These are phyloP conservation scores for Fragilaria radians DNA, from an alignment of 108 stramenopile genomes.

Conservation along the genomic window DNA sequence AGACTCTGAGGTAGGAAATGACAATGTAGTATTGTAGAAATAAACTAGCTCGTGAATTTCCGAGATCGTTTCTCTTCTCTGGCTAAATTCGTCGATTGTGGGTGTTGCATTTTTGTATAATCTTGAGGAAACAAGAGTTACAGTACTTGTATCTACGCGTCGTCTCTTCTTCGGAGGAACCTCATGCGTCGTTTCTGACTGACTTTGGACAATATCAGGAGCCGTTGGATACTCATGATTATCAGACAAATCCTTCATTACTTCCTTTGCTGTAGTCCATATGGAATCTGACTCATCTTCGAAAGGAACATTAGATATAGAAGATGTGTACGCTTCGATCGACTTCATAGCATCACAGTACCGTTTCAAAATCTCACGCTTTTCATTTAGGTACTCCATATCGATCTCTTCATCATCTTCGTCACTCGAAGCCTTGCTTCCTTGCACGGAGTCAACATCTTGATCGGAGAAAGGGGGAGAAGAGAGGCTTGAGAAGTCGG, in stretches of 20 bases:
- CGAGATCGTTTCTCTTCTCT: no score
- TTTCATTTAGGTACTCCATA: background rate
- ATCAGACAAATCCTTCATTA: background rate
- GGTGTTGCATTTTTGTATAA: background rate
- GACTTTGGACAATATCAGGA: no score
- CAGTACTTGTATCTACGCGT: slow-evolving; percentile 17
- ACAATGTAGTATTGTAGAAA: no score
- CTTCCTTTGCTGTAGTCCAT: background rate
- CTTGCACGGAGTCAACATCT: background rate
- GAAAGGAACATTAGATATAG: background rate
- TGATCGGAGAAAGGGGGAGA: background rate
- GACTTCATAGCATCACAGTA: background rate
- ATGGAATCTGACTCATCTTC: background rate
- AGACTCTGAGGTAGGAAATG: no score
- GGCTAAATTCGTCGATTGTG: no score
- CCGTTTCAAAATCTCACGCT: background rate
- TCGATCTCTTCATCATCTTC: background rate
- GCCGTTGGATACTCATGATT: no score
- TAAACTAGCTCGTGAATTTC: no score
- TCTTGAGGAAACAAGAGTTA: slow-evolving; percentile 2
- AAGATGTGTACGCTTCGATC: background rate
- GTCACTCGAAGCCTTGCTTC: background rate
- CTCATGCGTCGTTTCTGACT: no score
- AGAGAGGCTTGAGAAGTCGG: no score
- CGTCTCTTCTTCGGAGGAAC: no score